Evolutionary conservation across 2,329 filamentous ascomycete species (phyloP).

Genomic region (Beauveria varroae): DNA sequence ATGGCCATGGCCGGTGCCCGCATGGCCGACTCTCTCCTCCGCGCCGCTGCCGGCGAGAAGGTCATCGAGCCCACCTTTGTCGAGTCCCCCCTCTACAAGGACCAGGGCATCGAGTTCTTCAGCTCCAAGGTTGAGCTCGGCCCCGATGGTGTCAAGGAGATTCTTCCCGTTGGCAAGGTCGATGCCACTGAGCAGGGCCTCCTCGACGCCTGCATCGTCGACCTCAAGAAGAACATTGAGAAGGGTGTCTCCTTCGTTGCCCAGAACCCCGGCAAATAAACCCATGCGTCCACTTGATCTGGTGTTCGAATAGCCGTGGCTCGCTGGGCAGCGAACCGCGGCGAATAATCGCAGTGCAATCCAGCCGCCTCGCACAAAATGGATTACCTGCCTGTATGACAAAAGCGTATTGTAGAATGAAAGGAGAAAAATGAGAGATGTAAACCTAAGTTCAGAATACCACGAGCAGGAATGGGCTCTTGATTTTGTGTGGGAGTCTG

Average conservation of each 20-base stretch:
- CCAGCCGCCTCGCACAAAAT: not conserved
- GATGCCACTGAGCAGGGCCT: conserved; percentile 83
- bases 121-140: conserved; percentile 91
- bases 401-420: conserved; percentile 7
- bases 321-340: not conserved
- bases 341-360: not conserved
- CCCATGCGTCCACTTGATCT: not conserved
- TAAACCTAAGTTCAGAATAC: conserved; percentile 6
- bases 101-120: conserved; percentile 97
- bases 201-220: conserved; percentile 73
- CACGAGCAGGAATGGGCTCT: conserved; percentile 7
- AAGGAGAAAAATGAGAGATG: conserved; percentile 8
- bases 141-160: conserved; percentile 92
- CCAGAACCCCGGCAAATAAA: conserved; percentile 53
- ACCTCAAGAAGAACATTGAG: conserved; percentile 90
- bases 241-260: conserved; percentile 68
- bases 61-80: conserved; percentile 95
- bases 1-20: conserved; percentile 93
- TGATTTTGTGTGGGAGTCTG: not conserved
- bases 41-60: conserved; percentile 87
- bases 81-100: conserved; percentile 96
- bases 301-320: not conserved
- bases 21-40: conserved; percentile 85
- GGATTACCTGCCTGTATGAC: conserved; percentile 7
- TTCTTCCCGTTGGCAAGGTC: conserved; percentile 77